These are phyloP conservation scores for Quercus engelmannii DNA, from an alignment of 306 rosid species.

Conservation along the genomic window DNA sequence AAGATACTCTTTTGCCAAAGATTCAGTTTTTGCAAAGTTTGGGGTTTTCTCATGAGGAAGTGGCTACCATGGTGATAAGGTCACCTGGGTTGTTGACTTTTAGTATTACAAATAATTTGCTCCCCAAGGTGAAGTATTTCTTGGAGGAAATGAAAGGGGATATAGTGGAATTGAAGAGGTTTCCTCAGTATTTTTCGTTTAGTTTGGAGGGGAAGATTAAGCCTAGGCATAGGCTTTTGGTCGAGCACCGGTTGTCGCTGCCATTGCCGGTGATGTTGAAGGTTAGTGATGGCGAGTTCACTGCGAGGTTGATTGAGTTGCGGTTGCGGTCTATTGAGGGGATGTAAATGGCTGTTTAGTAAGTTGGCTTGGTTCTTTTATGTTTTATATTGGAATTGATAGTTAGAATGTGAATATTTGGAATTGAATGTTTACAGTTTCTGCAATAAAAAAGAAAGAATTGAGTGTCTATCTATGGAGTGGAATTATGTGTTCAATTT, in stretches of 20 bases:
- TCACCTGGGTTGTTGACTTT: conserved; percentile 72
- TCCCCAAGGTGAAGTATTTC: conserved; percentile 59
- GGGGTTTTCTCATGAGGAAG: conserved; percentile 50
- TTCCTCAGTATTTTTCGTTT: conserved; percentile 79
- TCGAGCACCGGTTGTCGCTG: conserved; percentile 40
- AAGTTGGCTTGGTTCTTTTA: conserved; percentile 4
- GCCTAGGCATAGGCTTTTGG: conserved; percentile 48
- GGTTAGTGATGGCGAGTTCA: conserved; percentile 69
- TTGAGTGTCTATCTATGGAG: not conserved
- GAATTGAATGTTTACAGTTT: not conserved
- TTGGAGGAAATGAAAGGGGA: conserved; percentile 66
- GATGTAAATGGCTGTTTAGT: not conserved
- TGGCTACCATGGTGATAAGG: conserved; percentile 58
- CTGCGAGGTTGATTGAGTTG: conserved; percentile 43
- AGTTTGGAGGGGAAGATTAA: conserved; percentile 75
- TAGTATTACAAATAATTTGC: conserved; percentile 49
- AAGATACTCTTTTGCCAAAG: conserved; percentile 47
- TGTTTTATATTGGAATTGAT: conserved; percentile 5
- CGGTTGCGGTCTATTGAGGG: conserved; percentile 12
- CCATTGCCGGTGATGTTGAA: conserved; percentile 59
- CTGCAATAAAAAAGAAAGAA: not conserved
- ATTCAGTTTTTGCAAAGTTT: conserved; percentile 36
- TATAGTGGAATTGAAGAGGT: conserved; percentile 47
- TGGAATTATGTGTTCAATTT: not conserved
- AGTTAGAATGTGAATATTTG: not conserved